phyloP scores from a whole-genome alignment of 2,329 filamentous ascomycete genomes.

The Arthrobotrys musiformis region DNA sequence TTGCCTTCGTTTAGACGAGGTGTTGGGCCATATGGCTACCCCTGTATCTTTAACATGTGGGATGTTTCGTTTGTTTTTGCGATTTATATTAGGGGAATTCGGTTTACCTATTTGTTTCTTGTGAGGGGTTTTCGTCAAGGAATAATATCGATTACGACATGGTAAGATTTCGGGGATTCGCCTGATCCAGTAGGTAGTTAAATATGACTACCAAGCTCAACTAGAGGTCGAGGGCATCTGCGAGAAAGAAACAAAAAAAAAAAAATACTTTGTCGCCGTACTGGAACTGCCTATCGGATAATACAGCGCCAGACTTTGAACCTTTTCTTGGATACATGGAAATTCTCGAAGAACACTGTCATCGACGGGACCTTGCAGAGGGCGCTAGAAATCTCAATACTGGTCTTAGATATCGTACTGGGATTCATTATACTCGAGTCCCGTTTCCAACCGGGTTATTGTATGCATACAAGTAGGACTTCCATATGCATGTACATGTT shows the following conservation, averaged over 20 bases:
- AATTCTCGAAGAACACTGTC: constrained; percentile 7
- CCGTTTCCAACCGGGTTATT: neutral
- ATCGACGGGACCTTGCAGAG: constrained; percentile 18
- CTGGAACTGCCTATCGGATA: too few species aligned
- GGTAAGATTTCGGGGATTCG: constrained; percentile 1
- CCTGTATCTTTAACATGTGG: constrained; percentile 31
- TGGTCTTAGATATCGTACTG: neutral
- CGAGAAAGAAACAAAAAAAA: too few species aligned
- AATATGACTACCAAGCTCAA: neutral
- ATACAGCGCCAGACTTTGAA: too few species aligned
- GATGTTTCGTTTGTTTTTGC: constrained; percentile 3
- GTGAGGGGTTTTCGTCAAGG: constrained; percentile 2
- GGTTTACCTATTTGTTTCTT: neutral
- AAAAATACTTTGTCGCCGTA: too few species aligned
- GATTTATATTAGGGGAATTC: too few species aligned
- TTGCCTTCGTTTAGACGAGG: neutral
- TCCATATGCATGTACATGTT: neutral
- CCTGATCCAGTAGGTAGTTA: constrained; percentile 15
- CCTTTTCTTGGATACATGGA: neutral
- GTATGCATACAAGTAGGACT: too few species aligned
- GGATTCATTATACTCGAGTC: neutral
- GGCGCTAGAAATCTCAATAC: neutral
- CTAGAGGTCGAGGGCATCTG: neutral
- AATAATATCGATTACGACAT: neutral
- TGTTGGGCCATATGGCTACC: too few species aligned